These are phyloP conservation scores for Karstenula rhodostoma DNA, from an alignment of 2,329 filamentous ascomycete species.

Conservation along the genomic window DNA sequence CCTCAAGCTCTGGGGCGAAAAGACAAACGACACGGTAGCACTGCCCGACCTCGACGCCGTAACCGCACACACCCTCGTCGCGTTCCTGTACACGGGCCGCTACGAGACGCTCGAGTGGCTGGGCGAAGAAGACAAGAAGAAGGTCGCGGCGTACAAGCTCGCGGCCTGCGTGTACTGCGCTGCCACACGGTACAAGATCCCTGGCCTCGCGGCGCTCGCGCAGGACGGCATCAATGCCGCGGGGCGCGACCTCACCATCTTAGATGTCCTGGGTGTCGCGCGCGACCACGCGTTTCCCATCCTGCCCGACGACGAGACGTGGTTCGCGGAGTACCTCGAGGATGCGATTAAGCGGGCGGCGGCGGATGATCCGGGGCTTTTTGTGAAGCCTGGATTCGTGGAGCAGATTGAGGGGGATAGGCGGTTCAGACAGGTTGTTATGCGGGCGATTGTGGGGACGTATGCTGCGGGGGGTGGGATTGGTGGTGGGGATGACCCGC, in stretches of 20 bases:
- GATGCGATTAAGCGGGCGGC: slow-evolving; percentile 29
- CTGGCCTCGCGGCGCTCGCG: slow-evolving; percentile 34
- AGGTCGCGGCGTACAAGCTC: slow-evolving; percentile 26
- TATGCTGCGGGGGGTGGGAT: slow-evolving; percentile 13
- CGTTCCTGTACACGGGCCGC: slow-evolving; percentile 34
- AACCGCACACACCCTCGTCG: slow-evolving; percentile 34
- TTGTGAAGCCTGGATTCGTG: slow-evolving; percentile 32
- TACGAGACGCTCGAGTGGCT: slow-evolving; percentile 27
- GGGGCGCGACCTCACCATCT: slow-evolving; percentile 29
- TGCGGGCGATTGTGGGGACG: slow-evolving; percentile 38
- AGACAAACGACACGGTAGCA: slow-evolving; percentile 21
- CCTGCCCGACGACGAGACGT: slow-evolving; percentile 32
- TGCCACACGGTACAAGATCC: slow-evolving; percentile 34
- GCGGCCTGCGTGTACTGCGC: slow-evolving; percentile 38
- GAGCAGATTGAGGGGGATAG: slow-evolving; percentile 37
- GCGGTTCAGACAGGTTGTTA: slow-evolving; percentile 36
- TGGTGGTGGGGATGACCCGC: background rate
- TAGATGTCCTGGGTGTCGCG: slow-evolving; percentile 32
- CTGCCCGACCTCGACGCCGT: slow-evolving; percentile 35
- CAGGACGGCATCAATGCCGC: slow-evolving; percentile 30
- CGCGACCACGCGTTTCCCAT: slow-evolving; percentile 32
- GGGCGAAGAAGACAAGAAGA: slow-evolving; percentile 1
- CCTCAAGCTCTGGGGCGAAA: slow-evolving; percentile 20
- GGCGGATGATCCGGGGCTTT: slow-evolving; percentile 31
- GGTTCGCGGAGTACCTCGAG: slow-evolving; percentile 37